Percentiles rank a stretch among this genome's conserved stretches.
phyloP scores from a whole-genome alignment of 2,329 filamentous ascomycete genomes.

The Clonostachys rhizophaga region DNA sequence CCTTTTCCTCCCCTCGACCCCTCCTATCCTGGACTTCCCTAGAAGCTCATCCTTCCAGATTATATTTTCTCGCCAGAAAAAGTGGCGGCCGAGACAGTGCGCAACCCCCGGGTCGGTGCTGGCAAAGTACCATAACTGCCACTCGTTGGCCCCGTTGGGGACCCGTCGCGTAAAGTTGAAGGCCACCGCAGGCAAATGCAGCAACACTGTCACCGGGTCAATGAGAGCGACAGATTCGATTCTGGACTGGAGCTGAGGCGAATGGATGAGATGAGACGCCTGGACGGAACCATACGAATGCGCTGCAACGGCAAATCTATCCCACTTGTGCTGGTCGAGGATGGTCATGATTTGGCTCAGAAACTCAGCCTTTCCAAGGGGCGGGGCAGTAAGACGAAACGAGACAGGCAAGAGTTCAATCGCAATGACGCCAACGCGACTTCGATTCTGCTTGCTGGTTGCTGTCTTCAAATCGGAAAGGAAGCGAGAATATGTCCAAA shows the following conservation, averaged over 20 bases:
- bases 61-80: constrained; percentile 70
- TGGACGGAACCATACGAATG: constrained; percentile 64
- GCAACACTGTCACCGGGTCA: constrained; percentile 61
- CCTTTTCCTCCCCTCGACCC: constrained; percentile 13
- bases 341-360: constrained; percentile 51
- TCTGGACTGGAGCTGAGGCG: constrained; percentile 38
- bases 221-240: constrained; percentile 42
- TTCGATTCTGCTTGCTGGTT: constrained; percentile 20
- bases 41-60: constrained; percentile 63
- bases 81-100: constrained; percentile 58
- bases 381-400: constrained; percentile 52
- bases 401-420: constrained; percentile 64
- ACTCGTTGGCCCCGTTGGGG: constrained; percentile 59
- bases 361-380: constrained; percentile 47
- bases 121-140: constrained; percentile 67
- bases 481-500: constrained; percentile 57
- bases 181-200: constrained; percentile 66
- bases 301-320: constrained; percentile 53
- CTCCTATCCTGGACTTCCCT: background rate
- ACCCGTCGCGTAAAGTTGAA: constrained; percentile 54
- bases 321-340: constrained; percentile 51
- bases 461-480: constrained; percentile 42
- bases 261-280: constrained; percentile 55
- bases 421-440: constrained; percentile 57
- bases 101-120: constrained; percentile 63